Evolutionary conservation across 192 early-diverging fungal species (phyloP).

Genomic region (Coemansia sp.): DNA sequence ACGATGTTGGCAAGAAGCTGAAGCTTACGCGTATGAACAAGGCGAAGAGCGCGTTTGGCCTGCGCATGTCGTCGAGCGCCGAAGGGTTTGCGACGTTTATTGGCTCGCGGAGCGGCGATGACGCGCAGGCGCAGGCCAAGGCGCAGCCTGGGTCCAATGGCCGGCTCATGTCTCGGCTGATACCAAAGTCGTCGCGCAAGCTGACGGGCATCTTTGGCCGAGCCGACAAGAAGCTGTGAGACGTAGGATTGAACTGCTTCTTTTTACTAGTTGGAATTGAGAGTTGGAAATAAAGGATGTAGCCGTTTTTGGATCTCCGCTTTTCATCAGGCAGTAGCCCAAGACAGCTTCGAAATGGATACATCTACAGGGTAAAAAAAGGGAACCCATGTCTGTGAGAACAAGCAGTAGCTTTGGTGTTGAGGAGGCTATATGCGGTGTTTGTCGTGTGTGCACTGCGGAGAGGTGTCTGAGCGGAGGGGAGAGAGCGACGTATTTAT

Average conservation of each 20-base stretch:
- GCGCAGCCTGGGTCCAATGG: neutral
- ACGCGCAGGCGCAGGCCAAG: neutral
- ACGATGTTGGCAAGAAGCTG: slow-evolving; percentile 9
- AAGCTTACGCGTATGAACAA: slow-evolving; percentile 5
- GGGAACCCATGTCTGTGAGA: neutral
- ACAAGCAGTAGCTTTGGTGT: neutral
- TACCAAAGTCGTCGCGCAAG: slow-evolving; percentile 36
- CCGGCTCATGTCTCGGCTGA: slow-evolving; percentile 21
- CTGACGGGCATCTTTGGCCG: slow-evolving; percentile 36
- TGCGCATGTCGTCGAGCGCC: slow-evolving; percentile 27
- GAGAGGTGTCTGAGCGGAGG: no score
- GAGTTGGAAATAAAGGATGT: neutral
- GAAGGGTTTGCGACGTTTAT: slow-evolving; percentile 20
- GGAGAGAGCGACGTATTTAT: no score
- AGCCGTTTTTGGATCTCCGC: neutral
- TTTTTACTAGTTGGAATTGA: no score
- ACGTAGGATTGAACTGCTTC: neutral
- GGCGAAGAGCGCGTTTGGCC: slow-evolving; percentile 8
- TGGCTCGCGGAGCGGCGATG: neutral
- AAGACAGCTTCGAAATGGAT: neutral
- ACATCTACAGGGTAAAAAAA: neutral
- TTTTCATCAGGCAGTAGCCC: neutral
- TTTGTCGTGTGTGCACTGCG: neutral
- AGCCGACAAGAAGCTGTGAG: slow-evolving; percentile 13
- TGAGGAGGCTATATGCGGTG: neutral